These are phyloP conservation scores for Lachnellula willkommii DNA, from an alignment of 2,329 filamentous ascomycete species.

Conservation along the genomic window DNA sequence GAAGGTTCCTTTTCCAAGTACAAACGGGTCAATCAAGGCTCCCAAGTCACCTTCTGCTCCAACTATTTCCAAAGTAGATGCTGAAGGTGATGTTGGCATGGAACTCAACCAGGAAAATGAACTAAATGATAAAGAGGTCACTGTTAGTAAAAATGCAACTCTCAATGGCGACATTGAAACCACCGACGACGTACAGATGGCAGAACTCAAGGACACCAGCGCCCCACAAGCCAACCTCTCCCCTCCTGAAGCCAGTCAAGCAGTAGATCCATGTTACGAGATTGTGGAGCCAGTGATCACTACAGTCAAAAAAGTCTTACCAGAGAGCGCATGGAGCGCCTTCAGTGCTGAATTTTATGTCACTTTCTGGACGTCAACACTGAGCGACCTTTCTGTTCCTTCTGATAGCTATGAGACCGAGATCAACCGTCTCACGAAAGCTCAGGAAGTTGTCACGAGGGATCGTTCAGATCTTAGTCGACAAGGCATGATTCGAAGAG, in stretches of 20 bases:
- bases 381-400: conserved; percentile 75
- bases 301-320: conserved; percentile 56
- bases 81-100: conserved; percentile 50
- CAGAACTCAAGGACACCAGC: conserved; percentile 28
- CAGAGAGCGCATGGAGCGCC: conserved; percentile 59
- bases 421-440: conserved; percentile 61
- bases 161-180: conserved; percentile 8
- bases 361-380: conserved; percentile 85
- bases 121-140: conserved; percentile 13
- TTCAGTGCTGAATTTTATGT: conserved; percentile 79
- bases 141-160: conserved; percentile 9
- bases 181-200: conserved; percentile 37
- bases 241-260: conserved; percentile 40
- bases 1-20: conserved; percentile 16
- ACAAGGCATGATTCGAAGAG: conserved; percentile 59
- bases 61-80: conserved; percentile 34
- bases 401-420: conserved; percentile 74
- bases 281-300: conserved; percentile 70
- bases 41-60: conserved; percentile 2
- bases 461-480: conserved; percentile 70
- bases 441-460: conserved; percentile 60
- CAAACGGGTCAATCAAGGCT: conserved; percentile 21
- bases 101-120: conserved; percentile 14
- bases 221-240: conserved; percentile 15
- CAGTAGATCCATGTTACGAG: conserved; percentile 50